Evolutionary conservation across 768 basidiomycete species (phyloP), one percentile per base, ranked within the genome.

Genomic region (Mycena rebaudengoi): DNA sequence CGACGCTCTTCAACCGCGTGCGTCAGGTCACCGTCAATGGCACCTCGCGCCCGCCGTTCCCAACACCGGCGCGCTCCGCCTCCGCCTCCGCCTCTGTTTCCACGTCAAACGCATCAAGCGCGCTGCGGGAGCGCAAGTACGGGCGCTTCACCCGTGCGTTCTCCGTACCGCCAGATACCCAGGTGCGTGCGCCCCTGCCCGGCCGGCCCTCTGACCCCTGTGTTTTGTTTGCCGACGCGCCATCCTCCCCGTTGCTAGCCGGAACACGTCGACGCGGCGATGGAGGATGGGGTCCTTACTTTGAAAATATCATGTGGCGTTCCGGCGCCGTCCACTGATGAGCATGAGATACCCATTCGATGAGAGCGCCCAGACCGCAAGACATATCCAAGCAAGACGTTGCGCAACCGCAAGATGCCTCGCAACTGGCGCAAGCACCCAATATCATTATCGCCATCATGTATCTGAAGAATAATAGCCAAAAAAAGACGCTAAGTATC

Each of bases 21-120:
- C 88, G 82, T 70, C 87, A 89, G 69, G 77, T 92, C 67, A 83
- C 81, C 49, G 81, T 92, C 55, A 73, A 78, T 21, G 91, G 88
- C 37, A 70, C 74, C 67, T 77, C 75, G 46, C 68, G 75, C 35
- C 77, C 87, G 12, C 75, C 75, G 25, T 80, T 88, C 63, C 74
- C 77, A 28, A 40, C 67, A 40, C 20, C 28, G 39, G 25, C 60
- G 23, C 14, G 32, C 30, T 11, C 26, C n/a, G 35, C 40, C 25
- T 35, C 57, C 43, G n/a, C n/a, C n/a, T n/a, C n/a, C n/a, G n/a
- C n/a, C n/a, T n/a, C n/a, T n/a, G n/a, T n/a, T n/a, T n/a, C n/a
- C n/a, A n/a, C n/a, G n/a, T n/a, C n/a, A n/a, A n/a, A n/a, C n/a
- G n/a, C n/a, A n/a, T n/a, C n/a, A n/a, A n/a, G n/a, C n/a, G 51